Base-by-base conservation (phyloP, 31 red algal species). In the Porphyra umbilicalis region DNA sequence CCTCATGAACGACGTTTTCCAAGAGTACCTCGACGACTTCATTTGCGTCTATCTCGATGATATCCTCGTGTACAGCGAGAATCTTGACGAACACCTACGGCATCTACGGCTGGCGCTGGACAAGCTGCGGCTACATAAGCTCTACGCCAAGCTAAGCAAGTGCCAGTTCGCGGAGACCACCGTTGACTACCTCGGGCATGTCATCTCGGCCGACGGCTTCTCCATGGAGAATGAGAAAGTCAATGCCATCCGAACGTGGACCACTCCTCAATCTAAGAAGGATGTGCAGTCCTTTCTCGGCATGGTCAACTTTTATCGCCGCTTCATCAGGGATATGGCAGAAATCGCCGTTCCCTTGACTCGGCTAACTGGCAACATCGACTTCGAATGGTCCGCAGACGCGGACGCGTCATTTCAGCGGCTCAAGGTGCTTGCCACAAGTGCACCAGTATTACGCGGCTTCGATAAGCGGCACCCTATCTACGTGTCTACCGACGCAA, bases 241-340 rank as follows among this genome's bases (percentile, higher is more conserved):
- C 76, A 33, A 77, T 74, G 85, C 85, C 37, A 71, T 87, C 35
- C 33, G 39, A 30, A 15, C 33, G 30, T 87, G 78, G n/a, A n/a
- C n/a, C n/a, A n/a, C n/a, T n/a, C n/a, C n/a, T n/a, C n/a, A n/a
- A n/a, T n/a, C n/a, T n/a, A 35, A 71, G 37, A 88, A 34, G n/a
- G 32, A 82, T 36, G 80, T 88, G 32, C 86, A 88, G 75, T 82
- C 80, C 29, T 82, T 88, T 77, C 33, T 83, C 32, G 86, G 80
- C 42, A 20, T 88, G 32, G 76, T 79, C 77, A 88, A 85, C 76
- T 90, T 85, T 20, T 85, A 82, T 79, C 83, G 88, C 80, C 79
- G 78, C 76, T 90, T 85, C 85, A 33, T 90, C 34, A 81, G 80
- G 38, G 78, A 80, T 18, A 85, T 81, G 38, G 13, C 88, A 35